Evolutionary conservation across 257 asterid genomes (phyloP).

Genomic region (Sherardia arvensis): DNA sequence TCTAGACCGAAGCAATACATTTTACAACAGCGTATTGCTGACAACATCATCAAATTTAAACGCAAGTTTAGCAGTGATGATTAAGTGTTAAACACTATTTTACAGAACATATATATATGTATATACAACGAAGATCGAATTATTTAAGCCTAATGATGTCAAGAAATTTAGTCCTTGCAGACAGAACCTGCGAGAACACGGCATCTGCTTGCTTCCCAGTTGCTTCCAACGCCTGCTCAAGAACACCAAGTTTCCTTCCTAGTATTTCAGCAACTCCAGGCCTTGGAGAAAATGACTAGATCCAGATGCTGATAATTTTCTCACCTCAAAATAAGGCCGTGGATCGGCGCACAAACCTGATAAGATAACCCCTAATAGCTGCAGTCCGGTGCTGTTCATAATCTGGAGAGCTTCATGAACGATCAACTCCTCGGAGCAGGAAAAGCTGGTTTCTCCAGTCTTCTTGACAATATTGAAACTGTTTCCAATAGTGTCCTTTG

Average conservation of each 20-base stretch:
- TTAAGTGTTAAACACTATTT: too few species aligned
- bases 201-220: too few species aligned
- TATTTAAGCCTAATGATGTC: constrained; percentile 28
- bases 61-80: too few species aligned
- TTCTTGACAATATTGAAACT: constrained; percentile 16
- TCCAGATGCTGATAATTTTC: constrained; percentile 18
- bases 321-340: constrained; percentile 26
- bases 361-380: constrained; percentile 38
- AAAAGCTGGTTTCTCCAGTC: constrained; percentile 17
- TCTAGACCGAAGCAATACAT: too few species aligned
- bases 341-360: constrained; percentile 37
- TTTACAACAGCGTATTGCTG: too few species aligned
- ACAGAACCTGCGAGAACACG: too few species aligned
- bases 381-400: constrained; percentile 21
- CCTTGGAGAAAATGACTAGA: constrained; percentile 23
- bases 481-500: constrained; percentile 13
- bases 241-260: constrained; percentile 26
- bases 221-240: constrained; percentile 25
- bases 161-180: too few species aligned
- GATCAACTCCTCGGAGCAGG: constrained; percentile 29
- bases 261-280: constrained; percentile 29
- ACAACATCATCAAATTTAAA: too few species aligned
- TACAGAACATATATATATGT: too few species aligned
- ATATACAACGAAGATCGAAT: too few species aligned
- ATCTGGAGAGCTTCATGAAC: constrained; percentile 27